Evolutionary conservation across 805 yeast species (phyloP), one percentile per base, ranked within the genome.

Genomic region (Wickerhamomyces canadensis): DNA sequence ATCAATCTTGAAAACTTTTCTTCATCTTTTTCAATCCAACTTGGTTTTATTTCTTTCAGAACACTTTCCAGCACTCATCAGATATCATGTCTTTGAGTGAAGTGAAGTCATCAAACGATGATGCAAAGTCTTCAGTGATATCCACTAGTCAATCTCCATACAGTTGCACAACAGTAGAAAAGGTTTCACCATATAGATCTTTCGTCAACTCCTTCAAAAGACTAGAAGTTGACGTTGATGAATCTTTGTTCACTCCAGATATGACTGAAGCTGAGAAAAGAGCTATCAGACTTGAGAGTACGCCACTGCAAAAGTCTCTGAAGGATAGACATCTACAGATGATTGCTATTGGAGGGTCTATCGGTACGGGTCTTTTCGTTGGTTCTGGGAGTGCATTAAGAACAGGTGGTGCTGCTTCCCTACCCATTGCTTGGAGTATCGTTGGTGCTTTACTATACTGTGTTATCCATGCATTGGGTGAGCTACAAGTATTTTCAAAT

Each of bases 281-380:
- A 17, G 61, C 64, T 25, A 48, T 57, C 21, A 59, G 61, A 24
- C 49, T 73, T 3, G 78, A 82, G 19, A 64, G 66, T 40, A 64
- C 84, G 5, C 88, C 84, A 3, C 63, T 82, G 42, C 63, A 72
- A 33, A 68, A 74, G 45, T 64, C 71, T 12, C 58, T 78, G 52
- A 76, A 75, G 48, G 58, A 63, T 31, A 71, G 83, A 62, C 84
- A 78, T 49, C 55, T 80, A 49, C 77, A 78, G 46, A 77, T 80
- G 74, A 72, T 80, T 43, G 78, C 85, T 25, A 74, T 80, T 31
- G 84, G 84, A 27, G 79, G 83, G 32, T 70, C 80, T 29, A 74
- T 80, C 27, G 85, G 85, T 41, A 78, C 84, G 0, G 85, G 87
- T 53, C 60, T 80, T 38, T 78, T 80, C 44, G 73, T 80, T 37